Percentiles rank a stretch among this genome's conserved stretches.
phyloP scores from a whole-genome alignment of 2,329 filamentous ascomycete genomes.

The Penicillium hordei region DNA sequence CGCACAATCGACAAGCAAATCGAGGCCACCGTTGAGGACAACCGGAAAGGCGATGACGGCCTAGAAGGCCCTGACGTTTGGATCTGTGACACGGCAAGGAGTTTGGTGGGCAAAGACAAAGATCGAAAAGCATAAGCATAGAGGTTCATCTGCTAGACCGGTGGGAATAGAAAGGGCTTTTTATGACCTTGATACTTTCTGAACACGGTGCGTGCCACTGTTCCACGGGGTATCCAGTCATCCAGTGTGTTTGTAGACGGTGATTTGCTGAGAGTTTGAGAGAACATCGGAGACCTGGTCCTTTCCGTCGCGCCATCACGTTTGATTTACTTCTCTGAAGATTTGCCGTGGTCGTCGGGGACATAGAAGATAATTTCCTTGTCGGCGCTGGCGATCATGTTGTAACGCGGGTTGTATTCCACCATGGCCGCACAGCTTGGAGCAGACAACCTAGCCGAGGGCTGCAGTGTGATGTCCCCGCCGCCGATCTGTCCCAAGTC shows the following conservation, averaged over 20 bases:
- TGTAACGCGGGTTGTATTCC: constrained; percentile 86
- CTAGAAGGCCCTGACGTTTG: constrained; percentile 62
- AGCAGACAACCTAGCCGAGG: constrained; percentile 41
- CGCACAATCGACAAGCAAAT: constrained; percentile 66
- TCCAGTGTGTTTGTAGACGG: not conserved
- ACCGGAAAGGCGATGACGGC: constrained; percentile 48
- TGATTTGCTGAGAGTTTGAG: not conserved
- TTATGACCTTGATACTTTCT: not conserved
- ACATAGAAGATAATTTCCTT: constrained; percentile 79
- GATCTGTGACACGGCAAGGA: constrained; percentile 64
- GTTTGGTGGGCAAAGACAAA: constrained; percentile 67
- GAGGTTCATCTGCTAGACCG: not conserved
- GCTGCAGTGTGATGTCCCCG: constrained; percentile 54
- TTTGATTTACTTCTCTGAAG: constrained; percentile 34
- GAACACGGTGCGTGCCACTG: not conserved
- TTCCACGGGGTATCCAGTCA: not conserved
- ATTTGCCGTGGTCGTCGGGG: constrained; percentile 58
- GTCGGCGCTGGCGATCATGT: constrained; percentile 87
- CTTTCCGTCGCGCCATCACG: not conserved
- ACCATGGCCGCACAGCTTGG: constrained; percentile 68
- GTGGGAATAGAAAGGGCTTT: not conserved
- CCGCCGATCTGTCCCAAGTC: constrained; percentile 64
- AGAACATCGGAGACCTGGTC: not conserved
- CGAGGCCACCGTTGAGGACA: constrained; percentile 57
- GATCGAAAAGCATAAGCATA: constrained; percentile 34